Conservation (phyloP, 306 rosid species). For the Ceratonia siliqua region DNA sequence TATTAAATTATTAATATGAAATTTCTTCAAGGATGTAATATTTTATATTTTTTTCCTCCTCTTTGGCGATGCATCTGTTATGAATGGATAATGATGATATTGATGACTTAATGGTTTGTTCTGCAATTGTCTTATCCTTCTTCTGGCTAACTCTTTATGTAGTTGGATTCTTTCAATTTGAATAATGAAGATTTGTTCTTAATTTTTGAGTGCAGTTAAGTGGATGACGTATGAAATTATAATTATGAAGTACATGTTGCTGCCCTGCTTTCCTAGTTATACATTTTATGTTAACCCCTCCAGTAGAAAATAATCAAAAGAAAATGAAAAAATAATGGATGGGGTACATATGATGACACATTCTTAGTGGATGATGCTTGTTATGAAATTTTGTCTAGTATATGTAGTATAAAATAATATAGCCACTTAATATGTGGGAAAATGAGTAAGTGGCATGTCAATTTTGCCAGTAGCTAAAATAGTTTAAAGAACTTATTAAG, state of each 20-base stretch:
- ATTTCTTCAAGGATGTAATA: not conserved
- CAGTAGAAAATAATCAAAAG: not conserved
- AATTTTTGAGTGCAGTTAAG: not conserved
- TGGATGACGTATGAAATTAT: not conserved
- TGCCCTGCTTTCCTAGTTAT: not conserved
- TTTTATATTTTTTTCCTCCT: constrained; percentile 3
- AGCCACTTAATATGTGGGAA: not conserved
- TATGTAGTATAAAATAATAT: not conserved
- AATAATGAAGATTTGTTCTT: not conserved
- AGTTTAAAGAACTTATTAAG: not conserved
- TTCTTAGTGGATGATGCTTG: not conserved
- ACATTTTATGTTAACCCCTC: not conserved
- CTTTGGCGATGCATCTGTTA: constrained; percentile 10
- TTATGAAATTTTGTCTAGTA: not conserved
- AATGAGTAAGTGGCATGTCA: not conserved
- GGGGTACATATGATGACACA: not conserved
- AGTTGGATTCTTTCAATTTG: not conserved
- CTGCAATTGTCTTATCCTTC: not conserved
- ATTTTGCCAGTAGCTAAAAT: not conserved
- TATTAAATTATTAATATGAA: not conserved
- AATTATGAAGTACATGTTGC: not conserved
- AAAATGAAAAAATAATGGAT: not conserved
- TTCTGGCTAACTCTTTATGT: not conserved
- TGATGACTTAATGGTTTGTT: not conserved
- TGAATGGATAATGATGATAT: constrained; percentile 4